A percentile compares a stretch with the other conserved stretches of the same genome.
These are phyloP conservation scores for Trichoderma guizhouense DNA, from an alignment of 2,329 filamentous ascomycete genomes.

Conservation along the genomic window DNA sequence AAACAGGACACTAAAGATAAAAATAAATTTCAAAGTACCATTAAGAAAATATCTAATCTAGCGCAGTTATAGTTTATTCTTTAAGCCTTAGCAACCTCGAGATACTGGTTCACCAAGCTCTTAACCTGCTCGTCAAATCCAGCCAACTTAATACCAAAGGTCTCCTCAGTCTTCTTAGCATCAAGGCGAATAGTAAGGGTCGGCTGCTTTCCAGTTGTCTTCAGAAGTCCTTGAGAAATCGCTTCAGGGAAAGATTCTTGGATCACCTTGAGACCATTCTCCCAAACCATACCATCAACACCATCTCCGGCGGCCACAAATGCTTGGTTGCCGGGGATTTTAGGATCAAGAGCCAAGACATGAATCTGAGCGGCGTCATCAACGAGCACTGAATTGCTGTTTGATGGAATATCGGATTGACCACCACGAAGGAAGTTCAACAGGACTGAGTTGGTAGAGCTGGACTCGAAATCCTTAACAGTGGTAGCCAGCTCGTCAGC, in stretches of 20 bases:
- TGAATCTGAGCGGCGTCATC: neutral
- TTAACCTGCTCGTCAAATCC: neutral
- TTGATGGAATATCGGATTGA: neutral
- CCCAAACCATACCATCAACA: neutral
- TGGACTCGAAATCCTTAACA: neutral
- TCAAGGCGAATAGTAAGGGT: neutral
- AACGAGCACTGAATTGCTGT: neutral
- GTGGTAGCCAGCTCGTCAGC: neutral
- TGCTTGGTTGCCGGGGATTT: neutral
- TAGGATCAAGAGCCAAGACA: neutral
- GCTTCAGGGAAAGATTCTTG: neutral
- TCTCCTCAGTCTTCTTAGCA: slow-evolving; percentile 1
- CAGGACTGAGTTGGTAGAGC: neutral
- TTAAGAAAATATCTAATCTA: neutral
- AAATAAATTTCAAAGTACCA: neutral
- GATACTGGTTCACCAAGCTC: neutral
- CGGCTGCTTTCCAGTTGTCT: slow-evolving; percentile 11
- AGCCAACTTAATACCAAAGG: neutral
- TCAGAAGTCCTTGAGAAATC: neutral
- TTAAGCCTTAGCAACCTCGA: neutral
- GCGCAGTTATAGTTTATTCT: fast-evolving
- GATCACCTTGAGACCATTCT: neutral
- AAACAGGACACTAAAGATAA: neutral
- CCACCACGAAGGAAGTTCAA: neutral
- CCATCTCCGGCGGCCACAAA: neutral